Base-by-base conservation (phyloP, 2,329 filamentous ascomycete species). In the Diaporthe sp. region DNA sequence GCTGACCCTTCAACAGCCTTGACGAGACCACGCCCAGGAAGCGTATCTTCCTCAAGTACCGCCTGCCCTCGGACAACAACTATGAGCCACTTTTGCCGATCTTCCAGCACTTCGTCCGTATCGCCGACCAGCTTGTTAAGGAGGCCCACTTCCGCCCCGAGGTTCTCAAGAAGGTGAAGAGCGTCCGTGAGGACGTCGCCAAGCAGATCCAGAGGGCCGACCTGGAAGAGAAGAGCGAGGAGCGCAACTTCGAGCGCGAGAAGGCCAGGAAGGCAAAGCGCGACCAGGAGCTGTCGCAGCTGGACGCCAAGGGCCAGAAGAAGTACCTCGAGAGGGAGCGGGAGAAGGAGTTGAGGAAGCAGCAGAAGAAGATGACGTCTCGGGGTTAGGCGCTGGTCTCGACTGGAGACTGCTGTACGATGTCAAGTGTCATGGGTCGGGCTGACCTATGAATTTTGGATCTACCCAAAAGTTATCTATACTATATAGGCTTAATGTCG, bases 231-330 rank as follows among this genome's bases (percentile, higher is more conserved):
- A 95, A 95, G 88, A 93, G 92, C 82, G 94, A 96, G 86, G 93
- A 96, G 87, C 89, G 94, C 34, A 90, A 92, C 63, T 80, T 88
- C 28, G 93, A 95, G 86, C 89, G 93, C 77, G 93, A 95, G 82
- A 91, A 91, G 85, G 87, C 93, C 83, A 96, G 93, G 86, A 98
- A 98, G 87, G 92, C 94, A 81, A 97, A 98, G 90, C 91, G 96
- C 72, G 96, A 98, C 81, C 92, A 93, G 79, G 92, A 96, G 82
- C 89, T 97, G 78, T 94, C 92, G 81, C 89, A 90, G 17, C 89
- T 96, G 81, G 93, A 93, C 81, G 94, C 94, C 73, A 95, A 96
- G 85, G 93, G 94, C 76, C 94, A 96, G 88, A 94, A 94, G 88
- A 95, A 95, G 86, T 96, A 92, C 83, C 89, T 96, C 74, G 94